Percentiles rank a stretch among this genome's conserved stretches.
These are phyloP conservation scores for Eleusine coracana DNA, from an alignment of 176 grass and related monocot species.

Conservation along the genomic window DNA sequence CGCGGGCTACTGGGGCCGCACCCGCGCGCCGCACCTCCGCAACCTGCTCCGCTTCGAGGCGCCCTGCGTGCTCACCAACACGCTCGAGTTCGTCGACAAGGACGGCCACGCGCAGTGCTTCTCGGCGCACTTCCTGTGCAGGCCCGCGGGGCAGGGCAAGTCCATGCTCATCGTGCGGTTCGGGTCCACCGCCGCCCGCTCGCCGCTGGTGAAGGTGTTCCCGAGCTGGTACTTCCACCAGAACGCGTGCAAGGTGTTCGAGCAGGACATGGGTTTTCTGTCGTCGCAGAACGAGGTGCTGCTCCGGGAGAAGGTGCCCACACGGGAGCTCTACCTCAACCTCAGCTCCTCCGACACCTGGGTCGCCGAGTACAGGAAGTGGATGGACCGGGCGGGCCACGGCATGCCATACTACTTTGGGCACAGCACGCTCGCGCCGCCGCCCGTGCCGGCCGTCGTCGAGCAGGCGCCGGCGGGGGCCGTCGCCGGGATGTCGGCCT, in stretches of 20 bases:
- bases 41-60: slow-evolving; percentile 78
- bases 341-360: slow-evolving; percentile 79
- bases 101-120: slow-evolving; percentile 64
- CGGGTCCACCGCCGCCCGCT: slow-evolving; percentile 12
- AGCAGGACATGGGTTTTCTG: slow-evolving; percentile 99
- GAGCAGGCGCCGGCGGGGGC: slow-evolving; percentile 81
- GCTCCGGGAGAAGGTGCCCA: slow-evolving; percentile 76
- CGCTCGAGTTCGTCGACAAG: slow-evolving; percentile 74
- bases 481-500: slow-evolving; percentile 65
- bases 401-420: slow-evolving; percentile 99
- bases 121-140: slow-evolving; percentile 67
- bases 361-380: slow-evolving; percentile 93
- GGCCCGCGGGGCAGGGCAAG: slow-evolving; percentile 63
- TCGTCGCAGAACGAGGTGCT: slow-evolving; percentile 97
- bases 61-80: slow-evolving; percentile 82
- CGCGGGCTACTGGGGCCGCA: slow-evolving; percentile 67
- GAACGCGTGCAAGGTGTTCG: slow-evolving; percentile 46
- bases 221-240: slow-evolving; percentile 29
- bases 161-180: slow-evolving; percentile 34
- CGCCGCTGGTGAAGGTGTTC: slow-evolving; percentile 6
- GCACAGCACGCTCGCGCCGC: slow-evolving; percentile 59
- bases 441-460: slow-evolving; percentile 65
- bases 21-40: slow-evolving; percentile 32
- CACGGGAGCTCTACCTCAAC: slow-evolving; percentile 88
- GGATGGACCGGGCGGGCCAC: slow-evolving; percentile 87